Percentiles rank a stretch among this genome's conserved stretches.
These are phyloP conservation scores for Malassezia obtusa DNA, from an alignment of 1,284 basidiomycete genomes.

Conservation along the genomic window DNA sequence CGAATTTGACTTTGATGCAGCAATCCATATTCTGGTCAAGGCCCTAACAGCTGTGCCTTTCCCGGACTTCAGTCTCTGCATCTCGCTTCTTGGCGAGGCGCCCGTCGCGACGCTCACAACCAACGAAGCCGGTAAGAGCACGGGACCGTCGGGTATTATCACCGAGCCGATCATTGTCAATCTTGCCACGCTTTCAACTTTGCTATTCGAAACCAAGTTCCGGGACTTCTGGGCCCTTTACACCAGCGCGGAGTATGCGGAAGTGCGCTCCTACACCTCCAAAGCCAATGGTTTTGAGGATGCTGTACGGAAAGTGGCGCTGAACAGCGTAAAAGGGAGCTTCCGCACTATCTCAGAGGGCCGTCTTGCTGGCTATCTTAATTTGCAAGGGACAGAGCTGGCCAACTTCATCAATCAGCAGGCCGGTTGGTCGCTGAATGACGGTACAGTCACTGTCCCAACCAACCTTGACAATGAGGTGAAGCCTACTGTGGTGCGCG, in stretches of 20 bases:
- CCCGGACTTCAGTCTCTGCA: constrained; percentile 79
- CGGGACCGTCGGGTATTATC: constrained; percentile 29
- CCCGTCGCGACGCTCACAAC: constrained; percentile 19
- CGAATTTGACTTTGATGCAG: constrained; percentile 81
- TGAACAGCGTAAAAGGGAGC: constrained; percentile 66
- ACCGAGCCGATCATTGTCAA: constrained; percentile 59
- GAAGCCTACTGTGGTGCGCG: constrained; percentile 83
- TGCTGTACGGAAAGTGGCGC: constrained; percentile 63
- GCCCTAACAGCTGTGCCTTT: constrained; percentile 71
- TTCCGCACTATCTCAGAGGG: constrained; percentile 65
- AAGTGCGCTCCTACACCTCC: constrained; percentile 73
- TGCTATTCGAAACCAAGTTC: constrained; percentile 78
- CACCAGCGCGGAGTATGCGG: constrained; percentile 52
- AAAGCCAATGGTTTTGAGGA: constrained; percentile 72
- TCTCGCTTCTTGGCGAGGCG: constrained; percentile 70
- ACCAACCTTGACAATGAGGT: constrained; percentile 61
- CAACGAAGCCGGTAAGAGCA: neutral
- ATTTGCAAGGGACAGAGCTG: constrained; percentile 62
- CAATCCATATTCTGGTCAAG: constrained; percentile 88
- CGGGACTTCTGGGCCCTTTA: constrained; percentile 69
- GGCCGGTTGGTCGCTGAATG: constrained; percentile 66
- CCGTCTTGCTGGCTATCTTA: constrained; percentile 63
- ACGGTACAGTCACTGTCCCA: constrained; percentile 62
- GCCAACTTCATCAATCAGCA: constrained; percentile 58
- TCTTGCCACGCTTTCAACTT: constrained; percentile 63